Conservation (phyloP, 176 grass and related monocot species). For the Aegilops sharonensis region DNA sequence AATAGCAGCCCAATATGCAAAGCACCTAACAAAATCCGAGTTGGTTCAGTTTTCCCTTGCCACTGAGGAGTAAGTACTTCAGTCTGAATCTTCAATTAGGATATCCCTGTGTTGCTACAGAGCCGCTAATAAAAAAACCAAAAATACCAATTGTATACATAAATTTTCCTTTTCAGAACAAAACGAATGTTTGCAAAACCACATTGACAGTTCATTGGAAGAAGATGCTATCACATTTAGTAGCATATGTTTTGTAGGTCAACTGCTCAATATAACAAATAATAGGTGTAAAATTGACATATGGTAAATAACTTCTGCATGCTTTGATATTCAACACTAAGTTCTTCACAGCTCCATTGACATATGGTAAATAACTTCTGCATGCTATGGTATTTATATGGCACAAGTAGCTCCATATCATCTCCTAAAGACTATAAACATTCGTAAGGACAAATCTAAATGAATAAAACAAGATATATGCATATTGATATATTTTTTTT, state of each 20-base stretch:
- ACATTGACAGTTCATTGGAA: background rate
- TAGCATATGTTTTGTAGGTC: background rate
- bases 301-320: background rate
- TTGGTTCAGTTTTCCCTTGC: conserved; percentile 61
- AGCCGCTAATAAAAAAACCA: background rate
- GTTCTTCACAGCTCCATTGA: background rate
- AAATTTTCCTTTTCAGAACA: background rate
- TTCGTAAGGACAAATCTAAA: background rate
- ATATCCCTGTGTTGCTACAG: background rate
- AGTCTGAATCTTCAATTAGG: background rate
- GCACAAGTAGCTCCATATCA: background rate
- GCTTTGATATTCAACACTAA: background rate
- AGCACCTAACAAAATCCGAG: conserved; percentile 74
- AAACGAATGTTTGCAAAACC: background rate
- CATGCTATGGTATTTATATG: background rate
- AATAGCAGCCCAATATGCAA: conserved; percentile 91
- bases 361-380: background rate
- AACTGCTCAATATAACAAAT: background rate
- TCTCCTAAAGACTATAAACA: background rate
- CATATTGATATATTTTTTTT: background rate
- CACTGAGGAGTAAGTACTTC: conserved; percentile 76
- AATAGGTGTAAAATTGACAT: background rate
- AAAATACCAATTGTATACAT: background rate
- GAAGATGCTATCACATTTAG: background rate
- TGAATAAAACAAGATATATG: background rate